phyloP scores from a whole-genome alignment of 192 early-diverging fungal species.

The Linnemannia hyalina region DNA sequence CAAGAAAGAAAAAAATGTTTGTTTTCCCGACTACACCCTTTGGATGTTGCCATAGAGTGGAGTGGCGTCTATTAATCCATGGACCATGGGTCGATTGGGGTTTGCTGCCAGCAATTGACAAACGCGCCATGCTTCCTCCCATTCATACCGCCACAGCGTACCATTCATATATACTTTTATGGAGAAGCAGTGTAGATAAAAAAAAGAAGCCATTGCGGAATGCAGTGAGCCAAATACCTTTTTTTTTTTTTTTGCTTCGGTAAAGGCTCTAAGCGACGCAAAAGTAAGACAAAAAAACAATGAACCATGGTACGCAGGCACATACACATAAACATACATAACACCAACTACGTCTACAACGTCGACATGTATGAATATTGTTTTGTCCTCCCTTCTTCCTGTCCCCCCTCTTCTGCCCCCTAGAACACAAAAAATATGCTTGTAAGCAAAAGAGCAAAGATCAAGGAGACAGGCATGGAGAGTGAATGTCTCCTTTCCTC shows the following conservation, averaged over 20 bases:
- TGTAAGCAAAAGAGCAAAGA: constrained; percentile 2
- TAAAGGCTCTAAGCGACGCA: background rate
- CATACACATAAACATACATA: too few species aligned
- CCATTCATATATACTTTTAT: background rate
- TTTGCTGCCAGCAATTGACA: too few species aligned
- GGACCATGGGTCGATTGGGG: too few species aligned
- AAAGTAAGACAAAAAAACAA: background rate
- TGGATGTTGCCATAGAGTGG: too few species aligned
- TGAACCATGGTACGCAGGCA: too few species aligned
- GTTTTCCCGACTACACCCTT: background rate
- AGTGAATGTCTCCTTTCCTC: background rate
- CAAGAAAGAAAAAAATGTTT: background rate
- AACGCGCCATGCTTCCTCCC: too few species aligned
- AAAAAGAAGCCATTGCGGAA: background rate
- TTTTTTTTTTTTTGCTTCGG: too few species aligned
- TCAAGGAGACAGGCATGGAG: constrained; percentile 2
- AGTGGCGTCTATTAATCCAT: too few species aligned
- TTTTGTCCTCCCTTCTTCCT: background rate
- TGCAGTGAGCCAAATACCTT: background rate
- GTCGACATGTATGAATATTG: background rate
- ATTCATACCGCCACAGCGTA: background rate
- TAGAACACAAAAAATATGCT: background rate
- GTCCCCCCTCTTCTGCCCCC: background rate
- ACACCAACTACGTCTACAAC: background rate
- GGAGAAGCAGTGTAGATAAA: background rate